phyloP scores from a whole-genome alignment of 257 asterid species.

The Solanum sitiens region DNA sequence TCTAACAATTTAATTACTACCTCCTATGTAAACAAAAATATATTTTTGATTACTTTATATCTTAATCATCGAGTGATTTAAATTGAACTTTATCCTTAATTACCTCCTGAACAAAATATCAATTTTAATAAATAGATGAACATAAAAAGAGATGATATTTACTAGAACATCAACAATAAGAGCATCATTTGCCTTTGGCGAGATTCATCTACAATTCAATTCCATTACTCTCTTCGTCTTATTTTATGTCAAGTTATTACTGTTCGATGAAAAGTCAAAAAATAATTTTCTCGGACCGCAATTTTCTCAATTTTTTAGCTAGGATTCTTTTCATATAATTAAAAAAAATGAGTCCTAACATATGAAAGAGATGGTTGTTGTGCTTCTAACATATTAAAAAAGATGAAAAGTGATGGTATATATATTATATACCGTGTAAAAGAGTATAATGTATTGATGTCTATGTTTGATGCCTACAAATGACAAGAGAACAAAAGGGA shows the following conservation, averaged over 20 bases:
- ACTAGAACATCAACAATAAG: not conserved
- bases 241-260: not conserved
- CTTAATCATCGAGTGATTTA: not conserved
- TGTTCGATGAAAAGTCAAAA: not conserved
- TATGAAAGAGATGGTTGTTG: not conserved
- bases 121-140: not conserved
- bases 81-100: not conserved
- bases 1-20: not conserved
- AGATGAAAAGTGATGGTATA: not conserved
- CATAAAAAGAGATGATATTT: not conserved
- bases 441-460: not conserved
- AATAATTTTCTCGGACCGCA: too few relatives aligned
- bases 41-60: not conserved
- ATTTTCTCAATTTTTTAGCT: not conserved
- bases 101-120: not conserved
- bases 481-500: not conserved
- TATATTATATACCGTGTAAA: not conserved
- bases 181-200: not conserved
- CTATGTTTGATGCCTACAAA: constrained; percentile 1
- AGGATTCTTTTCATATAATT: not conserved
- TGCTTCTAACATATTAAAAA: not conserved
- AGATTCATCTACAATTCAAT: not conserved
- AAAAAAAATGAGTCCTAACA: not conserved
- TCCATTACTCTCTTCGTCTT: not conserved
- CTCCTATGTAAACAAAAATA: not conserved